phyloP scores from a whole-genome alignment of 345 rosid species.

The Arabis alpina region DNA sequence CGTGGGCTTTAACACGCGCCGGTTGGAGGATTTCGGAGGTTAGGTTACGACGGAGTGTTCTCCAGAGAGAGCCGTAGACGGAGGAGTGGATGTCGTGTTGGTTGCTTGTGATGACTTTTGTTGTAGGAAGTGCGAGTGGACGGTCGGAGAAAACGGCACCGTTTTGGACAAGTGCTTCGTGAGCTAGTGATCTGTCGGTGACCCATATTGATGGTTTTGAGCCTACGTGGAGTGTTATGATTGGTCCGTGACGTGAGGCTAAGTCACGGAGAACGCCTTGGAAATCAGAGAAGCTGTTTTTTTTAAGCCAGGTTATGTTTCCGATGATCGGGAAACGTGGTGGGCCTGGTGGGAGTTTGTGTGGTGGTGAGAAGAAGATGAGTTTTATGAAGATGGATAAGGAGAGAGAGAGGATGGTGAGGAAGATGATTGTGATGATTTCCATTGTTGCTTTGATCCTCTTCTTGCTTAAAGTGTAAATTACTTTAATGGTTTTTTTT shows the following conservation, averaged over 20 bases:
- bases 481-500: too few relatives aligned
- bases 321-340: constrained; percentile 37
- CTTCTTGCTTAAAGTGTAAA: background rate
- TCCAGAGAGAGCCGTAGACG: constrained; percentile 52
- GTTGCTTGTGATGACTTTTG: constrained; percentile 34
- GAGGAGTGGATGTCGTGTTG: constrained; percentile 53
- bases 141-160: constrained; percentile 52
- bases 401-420: constrained; percentile 16
- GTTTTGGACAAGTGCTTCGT: constrained; percentile 54
- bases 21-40: constrained; percentile 55
- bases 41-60: constrained; percentile 53
- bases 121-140: constrained; percentile 39
- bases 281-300: constrained; percentile 38
- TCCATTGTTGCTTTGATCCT: constrained; percentile 33
- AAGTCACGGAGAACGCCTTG: constrained; percentile 44
- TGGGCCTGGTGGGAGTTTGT: constrained; percentile 46
- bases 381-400: constrained; percentile 27
- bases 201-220: constrained; percentile 48
- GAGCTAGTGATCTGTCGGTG: constrained; percentile 47
- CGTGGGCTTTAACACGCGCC: constrained; percentile 38
- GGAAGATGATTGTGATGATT: constrained; percentile 36
- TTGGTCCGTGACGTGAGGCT: constrained; percentile 45
- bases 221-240: constrained; percentile 48
- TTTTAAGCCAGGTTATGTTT: constrained; percentile 44
- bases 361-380: constrained; percentile 13